phyloP scores from a whole-genome alignment of 2,329 filamentous ascomycete genomes.

The Bertia moriformis region DNA sequence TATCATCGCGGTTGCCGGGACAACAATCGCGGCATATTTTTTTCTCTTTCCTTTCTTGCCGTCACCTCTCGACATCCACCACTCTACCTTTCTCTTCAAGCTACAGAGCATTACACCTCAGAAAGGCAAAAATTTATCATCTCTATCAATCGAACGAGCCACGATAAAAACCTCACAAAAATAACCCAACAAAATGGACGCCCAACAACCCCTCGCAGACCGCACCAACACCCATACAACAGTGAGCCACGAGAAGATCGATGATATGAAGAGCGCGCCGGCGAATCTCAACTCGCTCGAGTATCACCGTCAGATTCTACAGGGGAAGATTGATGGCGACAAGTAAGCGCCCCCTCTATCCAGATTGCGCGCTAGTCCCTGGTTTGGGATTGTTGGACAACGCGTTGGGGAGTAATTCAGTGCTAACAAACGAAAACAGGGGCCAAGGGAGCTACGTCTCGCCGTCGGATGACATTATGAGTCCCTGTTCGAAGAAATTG shows the following conservation, averaged over 20 bases:
- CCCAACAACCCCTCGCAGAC: constrained; percentile 16
- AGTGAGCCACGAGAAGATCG: constrained; percentile 3
- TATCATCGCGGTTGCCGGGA: constrained; percentile 16
- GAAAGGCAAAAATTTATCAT: too few species aligned
- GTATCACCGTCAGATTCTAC: constrained; percentile 22
- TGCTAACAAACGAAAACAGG: too few species aligned
- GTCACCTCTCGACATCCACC: too few species aligned
- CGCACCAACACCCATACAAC: constrained; percentile 21
- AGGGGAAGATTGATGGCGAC: constrained; percentile 20
- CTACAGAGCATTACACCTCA: too few species aligned
- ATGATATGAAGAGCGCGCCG: constrained; percentile 15
- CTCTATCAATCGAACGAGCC: too few species aligned
- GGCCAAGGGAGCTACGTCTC: constrained; percentile 23
- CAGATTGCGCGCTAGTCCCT: too few species aligned
- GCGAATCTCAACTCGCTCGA: constrained; percentile 20
- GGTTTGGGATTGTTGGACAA: too few species aligned
- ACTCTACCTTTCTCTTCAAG: too few species aligned
- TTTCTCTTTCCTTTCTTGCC: constrained; percentile 2
- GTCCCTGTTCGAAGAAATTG: constrained; percentile 30
- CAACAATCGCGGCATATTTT: constrained; percentile 17
- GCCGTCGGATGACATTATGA: constrained; percentile 30
- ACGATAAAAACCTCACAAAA: background rate
- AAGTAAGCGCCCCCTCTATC: constrained; percentile 12
- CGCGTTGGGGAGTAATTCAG: too few species aligned
- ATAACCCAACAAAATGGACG: constrained; percentile 12